Evolutionary conservation across 345 rosid genomes (phyloP).

Genomic region (Limnanthes douglasii): DNA sequence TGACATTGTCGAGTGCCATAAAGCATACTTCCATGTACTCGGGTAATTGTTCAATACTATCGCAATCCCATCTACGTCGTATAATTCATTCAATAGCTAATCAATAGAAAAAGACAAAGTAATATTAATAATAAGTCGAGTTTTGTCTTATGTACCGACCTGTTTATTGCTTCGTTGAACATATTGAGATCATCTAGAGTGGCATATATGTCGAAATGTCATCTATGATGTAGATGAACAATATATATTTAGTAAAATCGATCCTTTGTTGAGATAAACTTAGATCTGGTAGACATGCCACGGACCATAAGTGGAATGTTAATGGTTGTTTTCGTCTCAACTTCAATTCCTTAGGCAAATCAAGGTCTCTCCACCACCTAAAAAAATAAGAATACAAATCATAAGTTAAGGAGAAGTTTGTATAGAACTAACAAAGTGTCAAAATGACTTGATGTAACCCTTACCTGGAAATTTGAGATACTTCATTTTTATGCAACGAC

Average conservation of each 20-base stretch:
- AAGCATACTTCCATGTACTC: slow-evolving; percentile 26
- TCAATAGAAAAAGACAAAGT: too few relatives aligned
- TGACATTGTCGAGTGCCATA: slow-evolving; percentile 24
- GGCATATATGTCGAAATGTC: slow-evolving; percentile 36
- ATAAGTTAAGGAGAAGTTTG: not conserved
- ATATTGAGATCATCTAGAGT: slow-evolving; percentile 25
- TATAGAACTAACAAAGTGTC: too few relatives aligned
- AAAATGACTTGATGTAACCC: too few relatives aligned
- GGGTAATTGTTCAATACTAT: slow-evolving; percentile 14
- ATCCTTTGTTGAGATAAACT: slow-evolving; percentile 25
- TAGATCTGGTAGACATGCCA: slow-evolving; percentile 32
- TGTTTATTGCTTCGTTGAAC: slow-evolving; percentile 23
- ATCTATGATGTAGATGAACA: slow-evolving; percentile 38
- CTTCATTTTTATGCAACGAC: slow-evolving; percentile 19
- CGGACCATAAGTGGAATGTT: slow-evolving; percentile 38
- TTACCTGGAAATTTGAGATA: slow-evolving; percentile 15
- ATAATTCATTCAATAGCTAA: too few relatives aligned
- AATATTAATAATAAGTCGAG: not conserved
- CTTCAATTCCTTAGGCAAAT: slow-evolving; percentile 21
- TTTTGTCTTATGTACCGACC: slow-evolving; percentile 14
- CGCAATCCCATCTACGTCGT: slow-evolving; percentile 26
- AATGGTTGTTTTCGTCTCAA: slow-evolving; percentile 39
- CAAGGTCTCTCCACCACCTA: slow-evolving; percentile 55
- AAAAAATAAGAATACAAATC: not conserved
- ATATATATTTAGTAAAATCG: slow-evolving; percentile 33